Evolutionary conservation across 345 rosid genomes (phyloP), one percentile per base, ranked within the genome.

Genomic region (Boechera retrofracta): DNA sequence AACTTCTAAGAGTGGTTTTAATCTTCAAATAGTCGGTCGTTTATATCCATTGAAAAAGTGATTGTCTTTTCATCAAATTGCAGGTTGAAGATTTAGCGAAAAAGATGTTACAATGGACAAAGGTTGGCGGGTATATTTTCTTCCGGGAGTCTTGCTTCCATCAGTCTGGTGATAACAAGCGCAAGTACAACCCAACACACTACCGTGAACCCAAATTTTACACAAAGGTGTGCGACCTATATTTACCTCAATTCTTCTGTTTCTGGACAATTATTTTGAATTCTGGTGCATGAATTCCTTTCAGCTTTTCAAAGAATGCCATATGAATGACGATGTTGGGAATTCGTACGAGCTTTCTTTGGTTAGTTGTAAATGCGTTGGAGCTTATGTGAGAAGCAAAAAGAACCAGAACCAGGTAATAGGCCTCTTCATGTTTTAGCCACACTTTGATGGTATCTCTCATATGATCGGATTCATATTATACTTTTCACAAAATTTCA

Each of bases 171-270:
- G 99, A 92, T 81, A 80, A 83, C 72, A 91, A 88, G 81, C 79
- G 96, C 36, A 95, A 91, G 80, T 56, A 68, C 70, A 91, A 91
- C 78, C 99, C 98, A 55, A 87, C 99, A 58, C 99, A 91, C 83
- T 95, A 95, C 82, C 94, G 97, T 33, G 99, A 95, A 74, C 99
- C 99, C 63, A 86, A 91, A 71, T 95, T 84, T 85, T 95, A 95
- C 77, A 86, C 99, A 11, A 87, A 93, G 97, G 99, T 91, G 28
- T 73, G 61, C n/a, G 51, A 62, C 38, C 64, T 47, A 10, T 51
- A 31, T 36, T 33, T 32, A 4, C 51, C 59, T 53, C 56, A 32
- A 62, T 49, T 69, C 56, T 39, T 35, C 53, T 53, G 58, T 45
- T 65, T 69, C 6, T 33, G 42, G 47, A 61, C 54, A 53, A 47